These are phyloP conservation scores for Salix purpurea DNA, from an alignment of 345 rosid species.

Conservation along the genomic window DNA sequence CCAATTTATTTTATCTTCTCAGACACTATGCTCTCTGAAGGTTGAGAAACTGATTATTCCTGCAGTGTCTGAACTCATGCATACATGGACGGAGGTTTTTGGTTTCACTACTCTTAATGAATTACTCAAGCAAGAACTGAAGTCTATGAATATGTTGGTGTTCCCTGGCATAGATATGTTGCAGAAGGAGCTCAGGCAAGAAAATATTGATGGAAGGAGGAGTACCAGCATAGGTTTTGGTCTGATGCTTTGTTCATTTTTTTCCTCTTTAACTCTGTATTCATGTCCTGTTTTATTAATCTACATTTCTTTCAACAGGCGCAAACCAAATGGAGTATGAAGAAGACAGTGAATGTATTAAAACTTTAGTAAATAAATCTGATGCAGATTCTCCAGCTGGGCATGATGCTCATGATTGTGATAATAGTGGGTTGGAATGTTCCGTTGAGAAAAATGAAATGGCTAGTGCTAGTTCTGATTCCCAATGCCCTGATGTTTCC, in stretches of 20 bases:
- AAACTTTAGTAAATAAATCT: slow-evolving; percentile 24
- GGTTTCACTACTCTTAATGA: slow-evolving; percentile 24
- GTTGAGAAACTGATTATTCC: slow-evolving; percentile 32
- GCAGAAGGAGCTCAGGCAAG: slow-evolving; percentile 28
- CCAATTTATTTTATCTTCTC: background rate
- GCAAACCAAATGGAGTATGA: slow-evolving; percentile 9
- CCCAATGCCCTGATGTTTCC: slow-evolving; percentile 22
- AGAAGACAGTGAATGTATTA: slow-evolving; percentile 2
- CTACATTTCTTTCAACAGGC: slow-evolving; percentile 16
- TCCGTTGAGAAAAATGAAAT: slow-evolving; percentile 19
- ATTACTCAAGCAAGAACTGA: slow-evolving; percentile 24
- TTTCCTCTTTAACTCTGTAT: background rate
- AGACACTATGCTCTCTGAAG: slow-evolving; percentile 27
- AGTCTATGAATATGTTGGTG: slow-evolving; percentile 24
- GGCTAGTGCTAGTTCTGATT: slow-evolving; percentile 24
- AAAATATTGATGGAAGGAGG: slow-evolving; percentile 24
- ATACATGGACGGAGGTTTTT: slow-evolving; percentile 34
- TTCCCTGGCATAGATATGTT: slow-evolving; percentile 36
- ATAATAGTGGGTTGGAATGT: slow-evolving; percentile 20
- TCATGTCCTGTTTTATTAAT: background rate
- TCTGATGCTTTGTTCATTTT: background rate
- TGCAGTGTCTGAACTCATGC: slow-evolving; percentile 26
- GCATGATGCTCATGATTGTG: slow-evolving; percentile 22
- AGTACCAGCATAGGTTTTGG: slow-evolving; percentile 30
- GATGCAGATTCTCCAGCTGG: slow-evolving; percentile 31